Evolutionary conservation across 352 stramenopile species (phyloP).

Genomic region (Phytopythium boreale): DNA sequence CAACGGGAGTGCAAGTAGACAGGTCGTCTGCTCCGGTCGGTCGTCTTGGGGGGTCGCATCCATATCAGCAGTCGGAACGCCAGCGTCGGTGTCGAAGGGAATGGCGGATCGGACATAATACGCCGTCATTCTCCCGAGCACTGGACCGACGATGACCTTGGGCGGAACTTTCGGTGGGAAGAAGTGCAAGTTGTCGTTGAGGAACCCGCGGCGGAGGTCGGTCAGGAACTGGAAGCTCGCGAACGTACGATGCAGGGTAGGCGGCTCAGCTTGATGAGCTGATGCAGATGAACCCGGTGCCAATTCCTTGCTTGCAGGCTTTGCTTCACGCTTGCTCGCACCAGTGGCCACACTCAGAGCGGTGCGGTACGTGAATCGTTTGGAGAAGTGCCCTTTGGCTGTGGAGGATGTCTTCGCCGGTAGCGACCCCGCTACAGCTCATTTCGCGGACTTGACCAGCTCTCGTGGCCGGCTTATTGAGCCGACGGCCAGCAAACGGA

Average conservation of each 20-base stretch:
- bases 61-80: not conserved
- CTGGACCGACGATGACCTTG: constrained; percentile 47
- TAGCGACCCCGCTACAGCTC: constrained; percentile 5
- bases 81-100: constrained; percentile 9
- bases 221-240: constrained; percentile 55
- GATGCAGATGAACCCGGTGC: not conserved
- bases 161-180: constrained; percentile 42
- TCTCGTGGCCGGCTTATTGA: constrained; percentile 50
- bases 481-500: constrained; percentile 43
- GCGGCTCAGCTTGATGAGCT: not conserved
- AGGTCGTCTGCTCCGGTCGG: constrained; percentile 12
- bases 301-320: not conserved
- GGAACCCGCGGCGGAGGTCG: constrained; percentile 45
- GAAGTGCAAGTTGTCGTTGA: constrained; percentile 50
- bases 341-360: constrained; percentile 2
- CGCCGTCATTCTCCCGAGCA: constrained; percentile 43
- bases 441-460: constrained; percentile 9
- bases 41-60: constrained; percentile 8
- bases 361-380: constrained; percentile 62
- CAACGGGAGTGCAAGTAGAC: constrained; percentile 36
- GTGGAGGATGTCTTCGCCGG: not conserved
- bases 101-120: not conserved
- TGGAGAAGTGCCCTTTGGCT: constrained; percentile 65
- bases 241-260: constrained; percentile 27
- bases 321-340: not conserved